Base-by-base conservation (phyloP, 495 filamentous ascomycete species). In the Aspergillus mulundensis region DNA sequence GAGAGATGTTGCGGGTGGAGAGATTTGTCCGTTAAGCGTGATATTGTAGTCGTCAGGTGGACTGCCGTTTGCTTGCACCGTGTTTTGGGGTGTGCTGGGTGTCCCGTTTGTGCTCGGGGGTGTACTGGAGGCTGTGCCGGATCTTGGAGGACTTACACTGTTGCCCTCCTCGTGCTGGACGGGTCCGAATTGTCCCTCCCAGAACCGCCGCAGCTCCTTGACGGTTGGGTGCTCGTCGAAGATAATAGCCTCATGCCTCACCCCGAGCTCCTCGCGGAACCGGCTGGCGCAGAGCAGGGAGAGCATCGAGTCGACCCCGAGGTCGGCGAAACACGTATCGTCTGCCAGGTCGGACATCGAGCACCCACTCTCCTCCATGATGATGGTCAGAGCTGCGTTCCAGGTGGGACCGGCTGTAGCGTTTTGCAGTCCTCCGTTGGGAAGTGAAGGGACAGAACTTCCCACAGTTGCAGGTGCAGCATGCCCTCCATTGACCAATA, bases 381-480 rank as follows among this genome's bases (percentile, higher is more conserved):
- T 69, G 20, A 81, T 76, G 12, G 39, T 48, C 1, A 48, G 24
- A n/a, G 28, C 45, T 6, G 3, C n/a, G n/a, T n/a, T n/a, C n/a
- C n/a, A n/a, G n/a, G n/a, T n/a, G n/a, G n/a, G n/a, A n/a, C n/a
- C n/a, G n/a, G n/a, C 1, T 58, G 44, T 12, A 54, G 51, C 0
- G 18, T 40, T 0, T 41, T 38, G 66, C 87, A 79, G 47, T 75
- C 75, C 5, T 78, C 70, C 18, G 81, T 86, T 1, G 75, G 69
- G 18, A 69, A 81, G n/a, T 87, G 81, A 18, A 77, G 66, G 57
- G 88, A 84, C 21, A 83, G 60, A 15, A 66, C 80, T n/a, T n/a
- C n/a, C n/a, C n/a, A n/a, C n/a, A n/a, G n/a, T n/a, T n/a, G n/a
- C n/a, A n/a, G n/a, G n/a, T n/a, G n/a, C n/a, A n/a, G n/a, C n/a